Evolutionary conservation across 169 alveolate genomes (phyloP).

Genomic region (Babesia divergens): DNA sequence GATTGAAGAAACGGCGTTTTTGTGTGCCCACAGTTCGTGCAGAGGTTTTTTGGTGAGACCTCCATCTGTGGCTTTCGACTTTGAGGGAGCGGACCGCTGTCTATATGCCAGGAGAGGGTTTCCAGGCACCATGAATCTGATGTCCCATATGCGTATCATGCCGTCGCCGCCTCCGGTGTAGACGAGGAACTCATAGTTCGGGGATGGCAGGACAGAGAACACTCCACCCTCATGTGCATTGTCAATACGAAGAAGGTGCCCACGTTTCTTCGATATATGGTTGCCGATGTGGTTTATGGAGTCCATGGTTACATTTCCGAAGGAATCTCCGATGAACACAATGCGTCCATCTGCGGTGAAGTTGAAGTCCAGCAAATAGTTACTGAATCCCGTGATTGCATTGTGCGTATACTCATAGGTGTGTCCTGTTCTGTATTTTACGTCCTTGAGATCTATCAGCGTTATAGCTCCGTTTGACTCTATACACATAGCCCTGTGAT

Average conservation of each 20-base stretch:
- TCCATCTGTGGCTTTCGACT: neutral
- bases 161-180: conserved; percentile 80
- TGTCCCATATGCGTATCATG: conserved; percentile 71
- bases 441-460: conserved; percentile 40
- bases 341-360: conserved; percentile 33
- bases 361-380: conserved; percentile 32
- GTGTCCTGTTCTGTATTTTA: conserved; percentile 7
- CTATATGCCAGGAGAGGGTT: conserved; percentile 45
- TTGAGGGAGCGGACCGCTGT: neutral
- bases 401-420: neutral
- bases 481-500: conserved; percentile 33
- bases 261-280: conserved; percentile 16
- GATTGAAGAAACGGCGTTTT: conserved; percentile 36
- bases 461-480: conserved; percentile 42
- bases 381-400: neutral
- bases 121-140: conserved; percentile 21
- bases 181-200: conserved; percentile 60
- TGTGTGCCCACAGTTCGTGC: conserved; percentile 49
- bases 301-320: conserved; percentile 43
- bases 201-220: conserved; percentile 54
- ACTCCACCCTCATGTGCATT: conserved; percentile 64
- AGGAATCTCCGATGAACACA: conserved; percentile 40
- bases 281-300: conserved; percentile 36
- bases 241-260: conserved; percentile 8
- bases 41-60: conserved; percentile 23